Evolutionary conservation across 768 basidiomycete genomes (phyloP).

Genomic region (Termitomyces sp.): DNA sequence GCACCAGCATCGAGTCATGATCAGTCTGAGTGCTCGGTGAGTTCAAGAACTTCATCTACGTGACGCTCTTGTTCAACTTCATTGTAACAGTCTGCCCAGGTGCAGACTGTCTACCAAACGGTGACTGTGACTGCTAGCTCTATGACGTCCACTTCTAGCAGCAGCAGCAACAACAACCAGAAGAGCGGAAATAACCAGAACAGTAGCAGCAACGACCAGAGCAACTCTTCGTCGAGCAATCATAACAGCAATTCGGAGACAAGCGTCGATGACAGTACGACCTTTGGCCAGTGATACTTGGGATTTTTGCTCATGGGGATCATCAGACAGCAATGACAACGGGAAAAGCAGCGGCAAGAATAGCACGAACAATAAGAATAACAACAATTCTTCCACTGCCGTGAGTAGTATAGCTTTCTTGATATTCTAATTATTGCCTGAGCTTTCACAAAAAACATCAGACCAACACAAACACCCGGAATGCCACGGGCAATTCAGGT

Average conservation of each 20-base stretch:
- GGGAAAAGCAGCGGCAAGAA: slow-evolving; percentile 8
- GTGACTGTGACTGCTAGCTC: slow-evolving; percentile 35
- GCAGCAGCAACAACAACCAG: slow-evolving; percentile 1
- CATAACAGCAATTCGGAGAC: no score
- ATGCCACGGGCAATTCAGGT: not conserved
- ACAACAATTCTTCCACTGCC: not conserved
- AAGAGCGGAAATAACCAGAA: not conserved
- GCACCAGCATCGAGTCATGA: slow-evolving; percentile 23
- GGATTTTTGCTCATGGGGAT: no score
- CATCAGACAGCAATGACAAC: not conserved
- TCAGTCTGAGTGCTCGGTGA: slow-evolving; percentile 20
- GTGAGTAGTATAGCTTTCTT: not conserved
- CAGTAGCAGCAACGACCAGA: not conserved
- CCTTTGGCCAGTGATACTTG: not conserved
- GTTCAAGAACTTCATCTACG: slow-evolving; percentile 6
- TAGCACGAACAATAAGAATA: slow-evolving; percentile 11
- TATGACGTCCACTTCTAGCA: slow-evolving; percentile 16
- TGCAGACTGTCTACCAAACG: slow-evolving; percentile 26
- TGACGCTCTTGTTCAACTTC: slow-evolving; percentile 7
- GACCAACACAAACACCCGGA: not conserved
- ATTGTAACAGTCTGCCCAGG: slow-evolving; percentile 12
- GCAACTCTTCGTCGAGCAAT: not conserved
- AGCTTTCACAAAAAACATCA: not conserved
- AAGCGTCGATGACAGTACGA: not conserved
- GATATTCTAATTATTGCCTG: not conserved